phyloP scores from a whole-genome alignment of 305 asterid species.

The Vinca major region DNA sequence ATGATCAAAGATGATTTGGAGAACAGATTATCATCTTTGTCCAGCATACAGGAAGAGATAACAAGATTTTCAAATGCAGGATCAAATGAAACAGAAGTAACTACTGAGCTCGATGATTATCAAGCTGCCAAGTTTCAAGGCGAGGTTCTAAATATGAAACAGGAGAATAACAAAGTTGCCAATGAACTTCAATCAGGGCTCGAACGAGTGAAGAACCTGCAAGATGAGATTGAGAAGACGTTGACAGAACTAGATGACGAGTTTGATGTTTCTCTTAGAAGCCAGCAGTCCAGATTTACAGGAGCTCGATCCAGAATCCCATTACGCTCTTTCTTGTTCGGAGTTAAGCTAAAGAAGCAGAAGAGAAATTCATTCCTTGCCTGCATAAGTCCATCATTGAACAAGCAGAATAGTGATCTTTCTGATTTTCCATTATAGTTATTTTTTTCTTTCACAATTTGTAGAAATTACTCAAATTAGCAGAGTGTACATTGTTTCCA shows the following conservation, averaged over 20 bases:
- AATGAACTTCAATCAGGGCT: slow-evolving; percentile 27
- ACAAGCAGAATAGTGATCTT: slow-evolving; percentile 29
- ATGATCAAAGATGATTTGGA: slow-evolving; percentile 37
- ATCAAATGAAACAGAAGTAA: slow-evolving; percentile 10
- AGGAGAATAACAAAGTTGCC: slow-evolving; percentile 33
- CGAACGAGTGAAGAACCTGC: slow-evolving; percentile 22
- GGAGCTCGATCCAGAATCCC: slow-evolving; percentile 25
- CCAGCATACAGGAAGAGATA: slow-evolving; percentile 32
- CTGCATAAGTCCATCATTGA: slow-evolving; percentile 33
- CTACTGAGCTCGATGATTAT: slow-evolving; percentile 24
- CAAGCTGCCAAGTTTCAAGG: slow-evolving; percentile 48
- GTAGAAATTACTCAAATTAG: not conserved
- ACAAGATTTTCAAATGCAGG: slow-evolving; percentile 21
- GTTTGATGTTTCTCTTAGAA: slow-evolving; percentile 21
- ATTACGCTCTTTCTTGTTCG: slow-evolving; percentile 38
- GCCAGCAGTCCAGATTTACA: slow-evolving; percentile 14
- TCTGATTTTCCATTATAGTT: slow-evolving; percentile 15
- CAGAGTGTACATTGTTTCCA: not conserved
- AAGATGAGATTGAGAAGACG: slow-evolving; percentile 29
- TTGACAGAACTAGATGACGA: slow-evolving; percentile 27
- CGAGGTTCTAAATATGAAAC: slow-evolving; percentile 41
- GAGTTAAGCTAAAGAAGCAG: slow-evolving; percentile 37
- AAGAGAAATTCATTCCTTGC: slow-evolving; percentile 29
- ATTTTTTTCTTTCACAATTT: not conserved
- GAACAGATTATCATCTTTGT: slow-evolving; percentile 30